Evolutionary conservation across 2,329 filamentous ascomycete species (phyloP).

Genomic region (Zymoseptoria brevis): DNA sequence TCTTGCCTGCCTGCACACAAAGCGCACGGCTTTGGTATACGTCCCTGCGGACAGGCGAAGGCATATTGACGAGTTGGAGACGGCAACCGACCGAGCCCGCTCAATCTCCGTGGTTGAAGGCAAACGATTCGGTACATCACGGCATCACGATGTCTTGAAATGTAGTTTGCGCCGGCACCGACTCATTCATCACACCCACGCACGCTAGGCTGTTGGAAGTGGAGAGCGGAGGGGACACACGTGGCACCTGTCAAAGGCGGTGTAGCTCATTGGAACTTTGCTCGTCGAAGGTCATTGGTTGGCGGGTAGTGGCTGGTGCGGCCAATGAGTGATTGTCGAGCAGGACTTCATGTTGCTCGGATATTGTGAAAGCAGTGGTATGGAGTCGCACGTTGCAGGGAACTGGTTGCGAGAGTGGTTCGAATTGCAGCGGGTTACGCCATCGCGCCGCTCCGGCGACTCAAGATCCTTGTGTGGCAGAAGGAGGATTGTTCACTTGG

Average conservation of each 20-base stretch:
- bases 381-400: not conserved
- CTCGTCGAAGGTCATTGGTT: not conserved
- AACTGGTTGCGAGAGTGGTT: not conserved
- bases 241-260: not conserved
- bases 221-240: not conserved
- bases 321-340: not conserved
- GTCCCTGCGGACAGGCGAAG: not conserved
- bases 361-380: not conserved
- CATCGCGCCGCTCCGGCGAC: not conserved
- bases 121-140: not conserved
- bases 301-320: no score
- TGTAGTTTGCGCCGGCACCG: not conserved
- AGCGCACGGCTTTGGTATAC: no score
- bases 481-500: not conserved
- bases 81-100: not conserved
- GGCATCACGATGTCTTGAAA: not conserved
- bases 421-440: not conserved
- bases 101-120: not conserved
- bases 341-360: not conserved
- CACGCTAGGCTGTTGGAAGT: not conserved
- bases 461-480: not conserved
- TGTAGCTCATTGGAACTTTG: not conserved
- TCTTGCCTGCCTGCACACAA: no score
- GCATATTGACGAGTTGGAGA: not conserved
- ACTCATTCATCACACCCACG: not conserved